These are phyloP conservation scores for Citropsis articulata DNA, from an alignment of 345 rosid genomes.

Conservation along the genomic window DNA sequence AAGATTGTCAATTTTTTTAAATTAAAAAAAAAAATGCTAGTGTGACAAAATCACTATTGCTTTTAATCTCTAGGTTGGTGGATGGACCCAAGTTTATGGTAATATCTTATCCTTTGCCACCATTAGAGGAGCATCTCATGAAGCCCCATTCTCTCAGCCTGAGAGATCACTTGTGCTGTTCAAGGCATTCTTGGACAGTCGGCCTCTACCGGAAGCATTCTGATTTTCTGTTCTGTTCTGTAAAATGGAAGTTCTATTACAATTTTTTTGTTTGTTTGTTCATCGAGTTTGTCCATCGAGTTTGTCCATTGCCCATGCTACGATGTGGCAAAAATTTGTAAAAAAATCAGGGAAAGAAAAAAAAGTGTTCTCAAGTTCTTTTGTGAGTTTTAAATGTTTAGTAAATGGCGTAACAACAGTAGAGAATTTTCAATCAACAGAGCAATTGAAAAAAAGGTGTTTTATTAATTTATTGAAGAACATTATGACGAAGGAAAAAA, in stretches of 20 bases:
- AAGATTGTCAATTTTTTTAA: neutral
- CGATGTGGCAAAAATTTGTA: slow-evolving; percentile 27
- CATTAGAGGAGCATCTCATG: slow-evolving; percentile 92
- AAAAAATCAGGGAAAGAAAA: slow-evolving; percentile 17
- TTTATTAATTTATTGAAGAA: neutral
- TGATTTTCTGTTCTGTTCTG: slow-evolving; percentile 34
- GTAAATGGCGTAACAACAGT: neutral
- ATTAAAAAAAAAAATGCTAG: too few relatives aligned
- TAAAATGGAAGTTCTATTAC: slow-evolving; percentile 24
- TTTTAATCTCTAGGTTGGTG: slow-evolving; percentile 65
- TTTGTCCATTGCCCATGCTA: slow-evolving; percentile 25
- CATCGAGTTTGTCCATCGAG: slow-evolving; percentile 16
- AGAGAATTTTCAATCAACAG: neutral
- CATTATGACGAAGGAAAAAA: neutral
- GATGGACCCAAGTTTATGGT: slow-evolving; percentile 96
- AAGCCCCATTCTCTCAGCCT: slow-evolving; percentile 96
- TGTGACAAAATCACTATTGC: neutral
- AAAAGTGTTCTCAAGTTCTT: neutral
- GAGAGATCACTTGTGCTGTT: slow-evolving; percentile 88
- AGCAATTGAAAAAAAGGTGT: too few relatives aligned
- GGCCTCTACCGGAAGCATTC: slow-evolving; percentile 71
- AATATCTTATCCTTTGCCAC: slow-evolving; percentile 84
- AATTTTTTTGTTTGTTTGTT: slow-evolving; percentile 24
- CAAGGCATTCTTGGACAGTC: slow-evolving; percentile 60
- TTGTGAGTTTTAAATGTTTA: neutral